Conservation (phyloP, 495 filamentous ascomycete species). For the Aspergillus conjunctus region DNA sequence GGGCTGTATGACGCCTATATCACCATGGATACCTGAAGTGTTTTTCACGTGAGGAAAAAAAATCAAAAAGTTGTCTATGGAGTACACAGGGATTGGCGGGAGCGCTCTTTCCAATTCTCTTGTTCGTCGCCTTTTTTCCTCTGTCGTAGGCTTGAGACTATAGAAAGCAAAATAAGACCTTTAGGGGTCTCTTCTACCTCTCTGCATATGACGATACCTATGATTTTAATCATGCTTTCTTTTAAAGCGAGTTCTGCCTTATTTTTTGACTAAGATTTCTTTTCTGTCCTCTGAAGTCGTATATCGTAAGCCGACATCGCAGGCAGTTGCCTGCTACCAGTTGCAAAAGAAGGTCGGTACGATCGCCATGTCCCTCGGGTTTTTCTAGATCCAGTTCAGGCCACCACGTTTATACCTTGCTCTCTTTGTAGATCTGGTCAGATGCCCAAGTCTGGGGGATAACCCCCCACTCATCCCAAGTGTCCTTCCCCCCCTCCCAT, state of each 20-base stretch:
- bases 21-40: conserved; percentile 26
- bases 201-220: conserved; percentile 16
- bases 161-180: conserved; percentile 22
- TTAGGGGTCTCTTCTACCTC: neutral
- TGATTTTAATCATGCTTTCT: neutral
- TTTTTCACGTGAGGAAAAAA: conserved; percentile 22
- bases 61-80: conserved; percentile 26
- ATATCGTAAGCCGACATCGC: neutral
- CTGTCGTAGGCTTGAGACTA: conserved; percentile 40
- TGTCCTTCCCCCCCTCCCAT: too few species aligned
- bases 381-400: too few species aligned
- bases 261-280: neutral
- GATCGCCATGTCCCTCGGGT: too few species aligned
- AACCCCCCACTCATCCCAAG: too few species aligned
- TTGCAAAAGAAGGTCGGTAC: too few species aligned
- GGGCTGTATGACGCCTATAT: conserved; percentile 41
- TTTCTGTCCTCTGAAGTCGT: neutral
- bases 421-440: too few species aligned
- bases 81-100: conserved; percentile 10
- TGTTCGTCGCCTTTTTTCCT: too few species aligned
- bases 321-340: too few species aligned
- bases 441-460: too few species aligned
- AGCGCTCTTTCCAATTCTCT: too few species aligned
- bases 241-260: neutral
- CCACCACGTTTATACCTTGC: too few species aligned